Evolutionary conservation across 805 yeast species (phyloP).

Genomic region (Helenozyma rhizophorensis): DNA sequence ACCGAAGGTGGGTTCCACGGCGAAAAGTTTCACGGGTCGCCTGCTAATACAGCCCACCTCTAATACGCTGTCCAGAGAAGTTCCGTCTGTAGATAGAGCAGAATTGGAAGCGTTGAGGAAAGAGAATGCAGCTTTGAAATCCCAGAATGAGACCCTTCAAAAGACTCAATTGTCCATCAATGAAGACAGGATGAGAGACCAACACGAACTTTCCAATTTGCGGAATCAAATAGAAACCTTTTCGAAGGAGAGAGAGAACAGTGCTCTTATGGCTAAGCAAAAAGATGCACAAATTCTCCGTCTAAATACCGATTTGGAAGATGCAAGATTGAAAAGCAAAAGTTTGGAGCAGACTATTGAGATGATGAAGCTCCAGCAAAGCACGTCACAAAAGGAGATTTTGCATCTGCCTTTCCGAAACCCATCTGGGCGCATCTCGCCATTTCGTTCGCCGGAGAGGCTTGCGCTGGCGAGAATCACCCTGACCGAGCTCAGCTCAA

Average conservation of each 20-base stretch:
- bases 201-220: slow-evolving; percentile 21
- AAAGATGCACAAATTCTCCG: slow-evolving; percentile 67
- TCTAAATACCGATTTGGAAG: slow-evolving; percentile 57
- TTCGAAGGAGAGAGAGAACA: slow-evolving; percentile 46
- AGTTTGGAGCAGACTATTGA: slow-evolving; percentile 48
- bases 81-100: slow-evolving; percentile 26
- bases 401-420: slow-evolving; percentile 3
- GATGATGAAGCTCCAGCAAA: slow-evolving; percentile 25
- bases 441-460: slow-evolving; percentile 13
- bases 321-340: slow-evolving; percentile 45
- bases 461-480: slow-evolving; percentile 16
- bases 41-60: slow-evolving; percentile 27
- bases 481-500: slow-evolving; percentile 35
- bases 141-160: slow-evolving; percentile 12
- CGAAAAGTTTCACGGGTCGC: slow-evolving; percentile 32
- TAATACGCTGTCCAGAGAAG: slow-evolving; percentile 1
- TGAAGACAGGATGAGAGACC: slow-evolving; percentile 19
- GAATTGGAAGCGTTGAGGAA: slow-evolving; percentile 49
- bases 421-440: slow-evolving; percentile 7
- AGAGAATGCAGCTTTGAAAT: slow-evolving; percentile 49
- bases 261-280: slow-evolving; percentile 52
- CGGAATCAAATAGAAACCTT: slow-evolving; percentile 35
- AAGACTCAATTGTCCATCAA: slow-evolving; percentile 3
- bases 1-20: slow-evolving; percentile 25
- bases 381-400: slow-evolving; percentile 5